These are phyloP conservation scores for Epichloe festucae DNA, from an alignment of 2,329 filamentous ascomycete species.

Conservation along the genomic window DNA sequence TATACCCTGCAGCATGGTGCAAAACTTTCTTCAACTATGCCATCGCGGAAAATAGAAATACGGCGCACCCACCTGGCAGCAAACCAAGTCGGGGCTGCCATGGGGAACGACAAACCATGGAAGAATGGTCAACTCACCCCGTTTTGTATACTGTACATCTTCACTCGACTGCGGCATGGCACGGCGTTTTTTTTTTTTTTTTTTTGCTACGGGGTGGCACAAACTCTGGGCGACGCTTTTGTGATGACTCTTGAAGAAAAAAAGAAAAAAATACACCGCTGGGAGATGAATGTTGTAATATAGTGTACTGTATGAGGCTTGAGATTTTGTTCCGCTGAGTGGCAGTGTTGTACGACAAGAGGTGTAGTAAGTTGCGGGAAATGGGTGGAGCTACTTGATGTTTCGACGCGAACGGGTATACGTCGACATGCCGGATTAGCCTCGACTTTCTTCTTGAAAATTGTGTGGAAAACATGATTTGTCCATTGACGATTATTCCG, in stretches of 20 bases:
- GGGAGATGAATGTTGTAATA: slow-evolving; percentile 12
- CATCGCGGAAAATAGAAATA: background rate
- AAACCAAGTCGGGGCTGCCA: background rate
- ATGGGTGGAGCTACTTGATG: no score
- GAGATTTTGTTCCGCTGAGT: no score
- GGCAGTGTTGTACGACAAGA: background rate
- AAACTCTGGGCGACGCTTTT: slow-evolving; percentile 12
- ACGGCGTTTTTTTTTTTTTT: slow-evolving; percentile 29
- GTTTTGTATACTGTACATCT: slow-evolving; percentile 32
- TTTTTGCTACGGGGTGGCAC: background rate
- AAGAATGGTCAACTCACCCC: slow-evolving; percentile 4
- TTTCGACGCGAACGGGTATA: no score
- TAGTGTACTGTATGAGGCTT: slow-evolving; percentile 8
- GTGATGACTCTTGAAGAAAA: background rate
- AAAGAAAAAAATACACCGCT: slow-evolving; percentile 10
- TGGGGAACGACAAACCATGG: background rate
- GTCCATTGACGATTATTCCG: no score
- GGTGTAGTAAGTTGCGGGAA: no score
- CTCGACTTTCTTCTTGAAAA: no score
- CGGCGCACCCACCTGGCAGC: background rate
- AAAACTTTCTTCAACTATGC: background rate
- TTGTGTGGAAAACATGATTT: no score
- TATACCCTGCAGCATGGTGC: no score
- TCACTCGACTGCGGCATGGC: slow-evolving; percentile 42
- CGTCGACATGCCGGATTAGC: no score